phyloP scores from a whole-genome alignment of 2,329 filamentous ascomycete genomes.

The Scorias spongiosa region DNA sequence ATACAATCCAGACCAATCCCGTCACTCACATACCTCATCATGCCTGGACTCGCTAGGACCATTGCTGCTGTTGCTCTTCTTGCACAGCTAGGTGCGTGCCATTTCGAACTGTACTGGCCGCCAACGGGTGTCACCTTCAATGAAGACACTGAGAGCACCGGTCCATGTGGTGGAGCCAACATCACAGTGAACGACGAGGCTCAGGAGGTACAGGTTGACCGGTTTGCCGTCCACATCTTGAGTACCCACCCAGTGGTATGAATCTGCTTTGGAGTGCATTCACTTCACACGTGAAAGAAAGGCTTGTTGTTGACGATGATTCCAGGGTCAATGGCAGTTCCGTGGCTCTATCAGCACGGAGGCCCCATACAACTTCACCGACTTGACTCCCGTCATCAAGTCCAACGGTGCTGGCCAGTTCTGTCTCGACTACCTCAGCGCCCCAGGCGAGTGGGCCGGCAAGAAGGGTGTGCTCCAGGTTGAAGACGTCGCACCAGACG shows the following conservation, averaged over 20 bases:
- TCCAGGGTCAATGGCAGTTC: conserved; percentile 12
- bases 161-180: conserved; percentile 15
- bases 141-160: conserved; percentile 10
- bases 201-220: conserved; percentile 14
- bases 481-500: conserved; percentile 14
- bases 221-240: conserved; percentile 14
- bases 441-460: conserved; percentile 13
- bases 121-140: conserved; percentile 16
- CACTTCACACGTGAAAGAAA: no score
- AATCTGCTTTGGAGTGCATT: no score
- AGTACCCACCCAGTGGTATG: conserved; percentile 11
- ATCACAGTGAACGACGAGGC: conserved; percentile 10
- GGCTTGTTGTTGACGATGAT: no score
- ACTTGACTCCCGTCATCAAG: conserved; percentile 12
- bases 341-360: conserved; percentile 14
- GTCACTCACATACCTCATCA: conserved; percentile 5
- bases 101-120: conserved; percentile 29
- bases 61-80: conserved; percentile 8
- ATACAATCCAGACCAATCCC: no score
- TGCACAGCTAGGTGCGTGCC: conserved; percentile 5
- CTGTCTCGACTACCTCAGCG: conserved; percentile 14
- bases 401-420: conserved; percentile 15
- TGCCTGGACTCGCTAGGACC: conserved; percentile 10
- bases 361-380: conserved; percentile 17
- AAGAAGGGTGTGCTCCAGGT: conserved; percentile 17